Evolutionary conservation across 208 protist genomes (phyloP).

Genomic region (Leishmania arabica): DNA sequence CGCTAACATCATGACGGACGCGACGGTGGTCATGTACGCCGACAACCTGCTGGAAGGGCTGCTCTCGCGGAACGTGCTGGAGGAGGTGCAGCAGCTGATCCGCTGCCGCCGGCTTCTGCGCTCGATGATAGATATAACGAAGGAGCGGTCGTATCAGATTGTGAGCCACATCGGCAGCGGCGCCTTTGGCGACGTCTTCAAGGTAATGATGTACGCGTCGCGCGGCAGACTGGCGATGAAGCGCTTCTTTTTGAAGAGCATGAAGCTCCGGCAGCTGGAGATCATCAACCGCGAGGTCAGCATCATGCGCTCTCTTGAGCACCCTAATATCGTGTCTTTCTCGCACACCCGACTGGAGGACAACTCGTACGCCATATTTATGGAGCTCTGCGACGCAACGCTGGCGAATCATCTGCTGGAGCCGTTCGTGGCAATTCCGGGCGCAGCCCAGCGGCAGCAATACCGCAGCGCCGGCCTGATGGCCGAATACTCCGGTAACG

Average conservation of each 20-base stretch:
- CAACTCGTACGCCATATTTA: slow-evolving; percentile 77
- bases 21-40: slow-evolving; percentile 28
- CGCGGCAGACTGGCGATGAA: slow-evolving; percentile 84
- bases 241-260: slow-evolving; percentile 67
- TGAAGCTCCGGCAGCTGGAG: slow-evolving; percentile 56
- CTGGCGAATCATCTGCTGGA: slow-evolving; percentile 42
- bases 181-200: slow-evolving; percentile 79
- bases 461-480: slow-evolving; percentile 1
- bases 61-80: slow-evolving; percentile 39
- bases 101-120: slow-evolving; percentile 45
- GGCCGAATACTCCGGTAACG: slow-evolving; percentile 1
- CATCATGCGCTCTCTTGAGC: slow-evolving; percentile 75
- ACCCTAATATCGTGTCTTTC: slow-evolving; percentile 78
- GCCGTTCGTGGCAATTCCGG: slow-evolving; percentile 21
- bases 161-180: slow-evolving; percentile 67
- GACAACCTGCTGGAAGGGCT: slow-evolving; percentile 29
- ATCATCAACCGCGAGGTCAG: slow-evolving; percentile 74
- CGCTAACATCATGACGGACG: slow-evolving; percentile 32
- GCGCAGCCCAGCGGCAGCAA: slow-evolving; percentile 14
- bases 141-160: slow-evolving; percentile 60
- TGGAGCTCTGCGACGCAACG: slow-evolving; percentile 77
- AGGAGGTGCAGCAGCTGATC: slow-evolving; percentile 43
- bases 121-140: slow-evolving; percentile 52
- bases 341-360: slow-evolving; percentile 71
- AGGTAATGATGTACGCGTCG: slow-evolving; percentile 69